Conservation (phyloP, 2,329 filamentous ascomycete species). For the Fusarium heterosporum region DNA sequence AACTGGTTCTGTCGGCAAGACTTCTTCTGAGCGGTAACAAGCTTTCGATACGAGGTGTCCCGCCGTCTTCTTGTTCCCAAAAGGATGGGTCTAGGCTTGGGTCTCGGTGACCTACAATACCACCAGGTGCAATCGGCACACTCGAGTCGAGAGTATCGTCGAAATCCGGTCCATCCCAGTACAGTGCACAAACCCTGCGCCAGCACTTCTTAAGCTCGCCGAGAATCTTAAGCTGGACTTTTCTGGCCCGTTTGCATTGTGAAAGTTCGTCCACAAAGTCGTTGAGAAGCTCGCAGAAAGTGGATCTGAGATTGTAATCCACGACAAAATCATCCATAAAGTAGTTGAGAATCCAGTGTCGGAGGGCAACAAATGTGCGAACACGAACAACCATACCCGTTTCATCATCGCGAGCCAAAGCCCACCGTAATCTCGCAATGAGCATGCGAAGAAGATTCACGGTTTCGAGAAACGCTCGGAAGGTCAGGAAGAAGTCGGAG, state of each 20-base stretch:
- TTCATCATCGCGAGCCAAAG: constrained; percentile 81
- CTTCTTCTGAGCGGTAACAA: constrained; percentile 50
- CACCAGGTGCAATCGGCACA: constrained; percentile 79
- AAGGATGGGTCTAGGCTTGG: constrained; percentile 65
- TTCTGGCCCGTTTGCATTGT: constrained; percentile 57
- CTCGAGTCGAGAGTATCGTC: constrained; percentile 71
- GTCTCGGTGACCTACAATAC: constrained; percentile 72
- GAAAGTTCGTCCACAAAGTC: constrained; percentile 68
- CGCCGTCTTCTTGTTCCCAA: constrained; percentile 61
- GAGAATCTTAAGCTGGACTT: constrained; percentile 82
- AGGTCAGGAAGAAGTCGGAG: constrained; percentile 98
- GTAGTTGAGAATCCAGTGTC: constrained; percentile 98
- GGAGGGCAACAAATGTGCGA: constrained; percentile 91
- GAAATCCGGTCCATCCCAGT: constrained; percentile 83
- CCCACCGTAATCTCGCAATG: constrained; percentile 87
- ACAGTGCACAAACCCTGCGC: constrained; percentile 88
- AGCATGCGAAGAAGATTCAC: constrained; percentile 84
- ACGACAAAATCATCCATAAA: constrained; percentile 93
- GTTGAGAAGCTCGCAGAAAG: constrained; percentile 87
- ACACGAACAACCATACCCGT: constrained; percentile 94
- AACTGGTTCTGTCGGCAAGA: constrained; percentile 51
- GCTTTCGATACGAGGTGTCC: constrained; percentile 59
- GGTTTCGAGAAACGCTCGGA: constrained; percentile 84
- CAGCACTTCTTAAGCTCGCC: constrained; percentile 97
- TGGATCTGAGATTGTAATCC: constrained; percentile 76